Percentiles rank a stretch among this genome's conserved stretches.
phyloP scores from a whole-genome alignment of 1,284 basidiomycete genomes.

The Wallemia mellicola region DNA sequence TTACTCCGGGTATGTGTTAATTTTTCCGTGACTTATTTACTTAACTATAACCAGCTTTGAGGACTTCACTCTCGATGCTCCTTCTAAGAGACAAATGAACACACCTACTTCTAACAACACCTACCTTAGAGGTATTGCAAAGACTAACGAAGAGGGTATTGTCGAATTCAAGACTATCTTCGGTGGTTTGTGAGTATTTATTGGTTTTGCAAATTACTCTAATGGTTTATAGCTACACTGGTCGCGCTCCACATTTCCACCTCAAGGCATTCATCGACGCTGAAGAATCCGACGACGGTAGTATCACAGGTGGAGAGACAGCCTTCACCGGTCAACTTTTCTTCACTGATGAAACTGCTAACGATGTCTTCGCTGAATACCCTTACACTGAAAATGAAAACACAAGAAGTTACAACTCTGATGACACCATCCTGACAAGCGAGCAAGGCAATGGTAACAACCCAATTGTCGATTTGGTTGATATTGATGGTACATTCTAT shows the following conservation, averaged over 20 bases:
- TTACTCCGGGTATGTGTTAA: too few species aligned
- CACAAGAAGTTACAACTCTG: background rate
- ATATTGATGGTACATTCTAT: background rate
- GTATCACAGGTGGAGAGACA: background rate
- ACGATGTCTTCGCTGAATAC: conserved; percentile 6
- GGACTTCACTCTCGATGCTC: background rate
- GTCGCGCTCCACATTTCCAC: conserved; percentile 8
- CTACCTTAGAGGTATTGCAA: background rate
- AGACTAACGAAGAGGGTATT: background rate
- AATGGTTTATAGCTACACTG: too few species aligned
- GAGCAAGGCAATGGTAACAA: background rate
- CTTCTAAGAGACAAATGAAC: background rate
- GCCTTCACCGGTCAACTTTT: conserved; percentile 8
- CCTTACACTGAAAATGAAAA: background rate
- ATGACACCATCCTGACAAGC: background rate
- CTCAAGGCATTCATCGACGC: conserved; percentile 5
- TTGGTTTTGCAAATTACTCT: too few species aligned
- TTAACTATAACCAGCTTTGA: too few species aligned
- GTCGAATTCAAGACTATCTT: conserved; percentile 3
- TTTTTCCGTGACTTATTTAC: too few species aligned
- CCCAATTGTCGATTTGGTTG: background rate
- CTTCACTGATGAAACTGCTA: conserved; percentile 11
- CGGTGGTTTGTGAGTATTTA: too few species aligned
- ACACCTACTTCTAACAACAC: background rate
- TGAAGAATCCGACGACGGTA: background rate